phyloP scores from a whole-genome alignment of 192 early-diverging fungal species.

The Coemansia aciculifera region DNA sequence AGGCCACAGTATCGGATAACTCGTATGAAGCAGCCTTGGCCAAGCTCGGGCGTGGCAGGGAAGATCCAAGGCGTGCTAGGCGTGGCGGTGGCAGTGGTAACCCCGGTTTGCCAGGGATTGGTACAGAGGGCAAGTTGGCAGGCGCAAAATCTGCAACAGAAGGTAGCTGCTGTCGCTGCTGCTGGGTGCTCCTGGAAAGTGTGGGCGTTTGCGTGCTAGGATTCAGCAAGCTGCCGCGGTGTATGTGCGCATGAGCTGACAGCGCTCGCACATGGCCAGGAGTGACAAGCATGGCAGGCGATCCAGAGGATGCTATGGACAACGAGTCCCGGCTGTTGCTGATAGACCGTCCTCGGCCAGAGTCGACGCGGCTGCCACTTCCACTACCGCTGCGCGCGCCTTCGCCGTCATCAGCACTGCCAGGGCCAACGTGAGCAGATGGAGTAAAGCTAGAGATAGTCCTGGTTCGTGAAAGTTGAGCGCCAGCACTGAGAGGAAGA shows the following conservation, averaged over 20 bases:
- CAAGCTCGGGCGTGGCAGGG: background rate
- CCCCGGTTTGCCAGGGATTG: background rate
- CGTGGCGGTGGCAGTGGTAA: background rate
- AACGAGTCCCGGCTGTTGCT: conserved; percentile 8
- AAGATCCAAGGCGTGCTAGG: background rate
- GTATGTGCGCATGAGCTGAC: conserved; percentile 10
- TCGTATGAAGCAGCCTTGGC: background rate
- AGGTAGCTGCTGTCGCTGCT: background rate
- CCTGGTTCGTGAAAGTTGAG: conserved; percentile 8
- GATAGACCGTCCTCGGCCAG: conserved; percentile 4
- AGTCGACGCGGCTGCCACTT: background rate
- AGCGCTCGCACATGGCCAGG: background rate
- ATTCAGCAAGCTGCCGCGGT: conserved; percentile 42
- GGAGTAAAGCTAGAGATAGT: conserved; percentile 8
- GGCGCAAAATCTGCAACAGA: background rate
- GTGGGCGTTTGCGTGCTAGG: conserved; percentile 7
- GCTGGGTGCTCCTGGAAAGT: background rate
- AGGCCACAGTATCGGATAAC: background rate
- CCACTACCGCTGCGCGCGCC: conserved; percentile 1
- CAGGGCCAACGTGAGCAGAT: background rate
- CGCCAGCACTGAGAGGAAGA: background rate
- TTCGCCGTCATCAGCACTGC: background rate
- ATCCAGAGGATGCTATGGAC: background rate
- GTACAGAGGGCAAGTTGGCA: background rate
- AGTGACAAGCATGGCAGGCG: background rate